Conservation (phyloP, 2,329 filamentous ascomycete species). For the Aspergillus jensenii region DNA sequence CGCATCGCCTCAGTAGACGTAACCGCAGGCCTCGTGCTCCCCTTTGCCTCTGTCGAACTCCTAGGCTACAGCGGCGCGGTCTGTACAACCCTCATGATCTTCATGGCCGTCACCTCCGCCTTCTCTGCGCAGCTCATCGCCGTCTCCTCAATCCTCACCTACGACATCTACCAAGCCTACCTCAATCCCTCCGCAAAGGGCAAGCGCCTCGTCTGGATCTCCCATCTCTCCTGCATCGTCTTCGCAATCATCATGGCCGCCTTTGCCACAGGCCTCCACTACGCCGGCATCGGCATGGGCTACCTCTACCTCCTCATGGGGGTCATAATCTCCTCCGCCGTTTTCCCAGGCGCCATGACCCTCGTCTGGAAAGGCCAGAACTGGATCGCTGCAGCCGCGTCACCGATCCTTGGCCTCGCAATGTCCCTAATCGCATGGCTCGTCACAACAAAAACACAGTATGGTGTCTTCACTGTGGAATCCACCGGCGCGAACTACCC, state of each 20-base stretch:
- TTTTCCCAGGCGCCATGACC: conserved; percentile 77
- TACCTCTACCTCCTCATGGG: conserved; percentile 91
- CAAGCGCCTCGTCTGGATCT: conserved; percentile 75
- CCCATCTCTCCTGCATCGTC: conserved; percentile 68
- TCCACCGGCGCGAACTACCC: conserved; percentile 83
- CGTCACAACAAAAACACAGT: conserved; percentile 70
- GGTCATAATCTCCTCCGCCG: conserved; percentile 81
- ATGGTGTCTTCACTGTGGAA: conserved; percentile 66
- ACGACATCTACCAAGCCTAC: conserved; percentile 86
- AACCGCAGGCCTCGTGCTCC: conserved; percentile 77
- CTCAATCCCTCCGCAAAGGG: conserved; percentile 76
- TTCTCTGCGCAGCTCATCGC: conserved; percentile 83
- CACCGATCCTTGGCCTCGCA: conserved; percentile 67
- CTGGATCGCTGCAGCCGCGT: conserved; percentile 68
- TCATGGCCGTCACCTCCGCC: conserved; percentile 87
- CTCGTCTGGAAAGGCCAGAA: conserved; percentile 81
- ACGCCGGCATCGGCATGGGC: conserved; percentile 79
- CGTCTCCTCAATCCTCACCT: conserved; percentile 83
- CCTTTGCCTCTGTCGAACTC: conserved; percentile 79
- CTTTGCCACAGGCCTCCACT: conserved; percentile 73
- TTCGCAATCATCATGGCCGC: conserved; percentile 77
- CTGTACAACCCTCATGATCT: conserved; percentile 75
- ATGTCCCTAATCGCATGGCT: conserved; percentile 75
- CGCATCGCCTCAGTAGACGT: conserved; percentile 74
- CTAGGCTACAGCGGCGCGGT: conserved; percentile 79